Evolutionary conservation across 805 yeast genomes (phyloP).

Genomic region (Starmerella vitae): DNA sequence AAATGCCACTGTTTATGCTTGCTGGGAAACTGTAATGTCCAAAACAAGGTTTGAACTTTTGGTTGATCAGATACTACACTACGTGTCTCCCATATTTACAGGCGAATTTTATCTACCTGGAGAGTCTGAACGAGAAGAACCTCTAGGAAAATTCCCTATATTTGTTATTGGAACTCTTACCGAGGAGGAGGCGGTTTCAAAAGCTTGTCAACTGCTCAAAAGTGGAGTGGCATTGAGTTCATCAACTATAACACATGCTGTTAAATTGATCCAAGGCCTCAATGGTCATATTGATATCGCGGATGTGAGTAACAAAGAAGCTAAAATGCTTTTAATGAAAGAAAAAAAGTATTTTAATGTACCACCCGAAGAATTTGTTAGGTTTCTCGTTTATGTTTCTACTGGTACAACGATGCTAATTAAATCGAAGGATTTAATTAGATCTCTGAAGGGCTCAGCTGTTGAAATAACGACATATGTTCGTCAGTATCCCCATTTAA

Average conservation of each 20-base stretch:
- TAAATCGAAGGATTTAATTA: background rate
- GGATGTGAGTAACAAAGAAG: constrained; percentile 1
- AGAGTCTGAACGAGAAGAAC: background rate
- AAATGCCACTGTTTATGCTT: background rate
- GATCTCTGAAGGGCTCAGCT: background rate
- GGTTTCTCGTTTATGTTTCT: background rate
- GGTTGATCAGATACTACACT: constrained; percentile 1
- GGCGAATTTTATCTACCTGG: background rate
- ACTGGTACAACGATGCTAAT: background rate
- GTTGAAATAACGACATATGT: background rate
- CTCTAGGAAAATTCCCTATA: background rate
- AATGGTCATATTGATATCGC: background rate
- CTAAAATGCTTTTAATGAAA: background rate
- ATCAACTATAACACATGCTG: background rate
- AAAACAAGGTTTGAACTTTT: background rate
- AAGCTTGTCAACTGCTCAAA: background rate
- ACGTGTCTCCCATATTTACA: background rate
- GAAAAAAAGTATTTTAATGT: background rate
- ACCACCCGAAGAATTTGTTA: background rate
- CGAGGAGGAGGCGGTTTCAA: background rate
- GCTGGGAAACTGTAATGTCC: background rate
- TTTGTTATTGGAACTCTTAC: background rate
- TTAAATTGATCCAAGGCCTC: background rate
- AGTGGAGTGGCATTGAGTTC: background rate
- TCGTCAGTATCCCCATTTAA: background rate